A percentile compares a stretch with the other conserved stretches of the same genome.
Conservation (phyloP, 345 rosid genomes). For the Xanthoceras sorbifolium region DNA sequence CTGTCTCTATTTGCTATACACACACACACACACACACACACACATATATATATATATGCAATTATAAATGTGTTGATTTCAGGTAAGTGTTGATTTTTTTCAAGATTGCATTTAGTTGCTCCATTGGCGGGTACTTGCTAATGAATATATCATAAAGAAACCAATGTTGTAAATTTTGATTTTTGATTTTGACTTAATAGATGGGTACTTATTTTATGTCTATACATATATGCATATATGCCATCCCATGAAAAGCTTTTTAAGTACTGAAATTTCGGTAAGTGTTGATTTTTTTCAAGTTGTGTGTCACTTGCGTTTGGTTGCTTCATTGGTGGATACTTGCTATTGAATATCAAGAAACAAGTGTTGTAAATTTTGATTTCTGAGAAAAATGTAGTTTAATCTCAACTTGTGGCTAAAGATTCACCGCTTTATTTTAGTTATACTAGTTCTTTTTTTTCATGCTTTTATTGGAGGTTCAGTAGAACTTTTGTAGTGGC, state of each 20-base stretch:
- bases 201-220: not conserved
- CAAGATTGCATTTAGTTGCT: too few relatives aligned
- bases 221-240: not conserved
- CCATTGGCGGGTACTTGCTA: not conserved
- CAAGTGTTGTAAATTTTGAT: not conserved
- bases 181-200: not conserved
- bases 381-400: not conserved
- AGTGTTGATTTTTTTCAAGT: not conserved
- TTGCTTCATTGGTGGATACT: not conserved
- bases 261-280: too few relatives aligned
- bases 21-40: too few relatives aligned
- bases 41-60: too few relatives aligned
- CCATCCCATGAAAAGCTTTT: not conserved
- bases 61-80: not conserved
- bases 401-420: not conserved
- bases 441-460: not conserved
- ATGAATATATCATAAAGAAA: not conserved
- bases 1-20: too few relatives aligned
- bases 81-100: not conserved
- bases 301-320: not conserved
- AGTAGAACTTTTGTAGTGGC: not conserved
- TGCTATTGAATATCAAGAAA: not conserved
- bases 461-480: not conserved
- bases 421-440: not conserved
- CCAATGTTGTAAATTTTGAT: not conserved